phyloP scores from a whole-genome alignment of 371 early-diverging fungal genomes.

The Nematocida homosporus region DNA sequence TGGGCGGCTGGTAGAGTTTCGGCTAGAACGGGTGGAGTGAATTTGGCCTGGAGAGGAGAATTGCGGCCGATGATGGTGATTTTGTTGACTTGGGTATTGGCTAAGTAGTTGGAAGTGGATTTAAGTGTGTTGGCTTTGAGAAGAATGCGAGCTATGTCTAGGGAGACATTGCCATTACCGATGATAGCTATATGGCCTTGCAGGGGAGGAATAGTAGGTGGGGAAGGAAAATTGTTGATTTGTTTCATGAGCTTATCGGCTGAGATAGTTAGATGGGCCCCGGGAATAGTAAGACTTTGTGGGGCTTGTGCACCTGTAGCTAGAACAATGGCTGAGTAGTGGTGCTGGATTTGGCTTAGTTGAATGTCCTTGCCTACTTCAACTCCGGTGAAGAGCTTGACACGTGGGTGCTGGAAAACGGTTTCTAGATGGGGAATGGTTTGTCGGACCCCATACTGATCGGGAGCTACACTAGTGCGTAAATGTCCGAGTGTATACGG shows the following conservation, averaged over 20 bases:
- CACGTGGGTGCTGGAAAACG: conserved; percentile 71
- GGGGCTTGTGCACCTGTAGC: conserved; percentile 79
- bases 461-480: conserved; percentile 91
- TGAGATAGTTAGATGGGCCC: conserved; percentile 66
- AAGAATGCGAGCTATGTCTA: conserved; percentile 83
- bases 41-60: conserved; percentile 12
- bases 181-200: conserved; percentile 69
- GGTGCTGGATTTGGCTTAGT: conserved; percentile 70
- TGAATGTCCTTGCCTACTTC: conserved; percentile 67
- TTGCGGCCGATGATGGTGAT: conserved; percentile 36
- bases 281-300: conserved; percentile 72
- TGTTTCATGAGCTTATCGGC: conserved; percentile 1
- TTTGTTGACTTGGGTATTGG: not conserved
- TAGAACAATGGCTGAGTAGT: conserved; percentile 77
- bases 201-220: not conserved
- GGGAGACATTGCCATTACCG: conserved; percentile 89
- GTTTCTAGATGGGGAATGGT: conserved; percentile 27
- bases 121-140: conserved; percentile 69
- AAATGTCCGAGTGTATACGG: conserved; percentile 82
- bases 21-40: conserved; percentile 40
- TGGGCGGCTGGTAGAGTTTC: conserved; percentile 16
- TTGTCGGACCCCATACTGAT: conserved; percentile 90
- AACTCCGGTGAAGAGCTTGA: conserved; percentile 75
- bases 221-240: not conserved
- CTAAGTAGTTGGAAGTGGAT: not conserved